Evolutionary conservation across 345 rosid species (phyloP).

Genomic region (Linum lewisii): DNA sequence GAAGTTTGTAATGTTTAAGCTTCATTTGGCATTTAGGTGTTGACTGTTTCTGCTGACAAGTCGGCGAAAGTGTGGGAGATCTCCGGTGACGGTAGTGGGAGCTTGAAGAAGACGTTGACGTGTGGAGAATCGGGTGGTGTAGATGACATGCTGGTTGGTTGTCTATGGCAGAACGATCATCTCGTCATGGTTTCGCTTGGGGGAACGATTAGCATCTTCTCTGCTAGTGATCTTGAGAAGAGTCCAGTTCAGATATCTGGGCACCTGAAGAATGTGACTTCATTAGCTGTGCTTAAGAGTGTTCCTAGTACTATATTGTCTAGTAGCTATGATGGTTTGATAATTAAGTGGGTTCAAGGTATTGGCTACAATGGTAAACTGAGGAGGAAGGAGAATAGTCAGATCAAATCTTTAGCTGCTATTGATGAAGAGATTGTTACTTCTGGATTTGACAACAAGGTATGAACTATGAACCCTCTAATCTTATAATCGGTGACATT

Average conservation of each 20-base stretch:
- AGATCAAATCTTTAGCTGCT: constrained; percentile 82
- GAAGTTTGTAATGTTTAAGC: background rate
- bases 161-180: constrained; percentile 88
- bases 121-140: constrained; percentile 68
- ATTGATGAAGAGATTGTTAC: constrained; percentile 71
- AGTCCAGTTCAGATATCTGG: constrained; percentile 64
- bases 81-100: constrained; percentile 59
- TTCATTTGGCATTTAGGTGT: constrained; percentile 36
- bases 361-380: constrained; percentile 71
- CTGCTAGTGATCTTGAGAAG: constrained; percentile 68
- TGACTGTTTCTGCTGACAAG: constrained; percentile 95
- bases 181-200: constrained; percentile 90
- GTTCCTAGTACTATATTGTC: constrained; percentile 54
- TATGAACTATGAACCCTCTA: constrained; percentile 24
- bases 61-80: constrained; percentile 94
- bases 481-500: no score
- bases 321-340: constrained; percentile 83
- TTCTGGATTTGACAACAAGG: constrained; percentile 91
- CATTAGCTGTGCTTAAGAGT: constrained; percentile 56
- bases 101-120: constrained; percentile 52
- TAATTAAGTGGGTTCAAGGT: constrained; percentile 85
- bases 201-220: constrained; percentile 67
- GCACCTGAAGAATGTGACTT: constrained; percentile 76
- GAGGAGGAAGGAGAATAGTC: constrained; percentile 63
- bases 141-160: constrained; percentile 92